Evolutionary conservation across 1,139 yeast species (phyloP).

Genomic region (Geotrichum cucujoidarum): DNA sequence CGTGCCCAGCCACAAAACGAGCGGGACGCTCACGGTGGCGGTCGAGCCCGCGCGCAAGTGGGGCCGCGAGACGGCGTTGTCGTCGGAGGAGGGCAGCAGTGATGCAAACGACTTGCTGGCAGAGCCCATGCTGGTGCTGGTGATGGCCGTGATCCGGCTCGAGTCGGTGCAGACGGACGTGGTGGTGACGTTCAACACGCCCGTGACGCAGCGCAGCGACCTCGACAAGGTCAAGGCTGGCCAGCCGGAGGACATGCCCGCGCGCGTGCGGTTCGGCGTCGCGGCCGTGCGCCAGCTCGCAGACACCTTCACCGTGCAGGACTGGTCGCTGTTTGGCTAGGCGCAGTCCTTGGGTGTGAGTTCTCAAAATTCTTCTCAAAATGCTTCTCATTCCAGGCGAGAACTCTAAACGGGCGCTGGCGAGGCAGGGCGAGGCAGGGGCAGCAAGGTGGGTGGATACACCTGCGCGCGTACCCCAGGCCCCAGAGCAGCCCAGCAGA

Average conservation of each 20-base stretch:
- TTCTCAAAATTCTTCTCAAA: too few species aligned
- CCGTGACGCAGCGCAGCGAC: conserved; percentile 34
- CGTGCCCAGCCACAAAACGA: background rate
- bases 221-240: conserved; percentile 22
- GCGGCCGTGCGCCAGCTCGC: conserved; percentile 31
- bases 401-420: too few species aligned
- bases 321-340: conserved; percentile 47
- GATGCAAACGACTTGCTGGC: background rate
- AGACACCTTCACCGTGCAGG: conserved; percentile 37
- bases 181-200: conserved; percentile 55
- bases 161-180: conserved; percentile 55
- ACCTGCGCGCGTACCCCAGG: too few species aligned
- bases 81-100: background rate
- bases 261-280: conserved; percentile 35
- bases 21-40: conserved; percentile 30
- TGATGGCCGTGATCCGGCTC: conserved; percentile 37
- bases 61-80: conserved; percentile 36
- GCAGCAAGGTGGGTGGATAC: too few species aligned
- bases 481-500: too few species aligned
- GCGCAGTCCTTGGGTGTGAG: too few species aligned
- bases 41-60: conserved; percentile 45
- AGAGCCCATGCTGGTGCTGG: conserved; percentile 16
- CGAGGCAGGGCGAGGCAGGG: too few species aligned
- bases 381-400: too few species aligned
- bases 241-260: conserved; percentile 25